Base-by-base conservation (phyloP, 164 flowering plant species). In the Amborella trichopoda region DNA sequence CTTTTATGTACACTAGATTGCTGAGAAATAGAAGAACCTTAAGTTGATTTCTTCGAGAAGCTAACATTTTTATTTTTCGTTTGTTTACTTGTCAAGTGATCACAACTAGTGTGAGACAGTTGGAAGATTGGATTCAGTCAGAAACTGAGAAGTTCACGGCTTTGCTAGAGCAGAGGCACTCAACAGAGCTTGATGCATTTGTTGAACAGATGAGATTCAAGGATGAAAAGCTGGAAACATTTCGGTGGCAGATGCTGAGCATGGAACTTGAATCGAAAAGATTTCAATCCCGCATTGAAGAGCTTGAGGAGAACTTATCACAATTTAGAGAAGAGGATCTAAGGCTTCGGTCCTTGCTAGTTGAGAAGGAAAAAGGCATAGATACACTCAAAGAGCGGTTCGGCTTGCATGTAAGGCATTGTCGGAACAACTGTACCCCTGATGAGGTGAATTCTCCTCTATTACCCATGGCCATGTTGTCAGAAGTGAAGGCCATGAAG, bases 171-270 rank as follows among this genome's bases (percentile, higher is more conserved):
- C 78, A 77, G 39, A 76, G 77, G 67, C 94, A 82, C 68, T 65
- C 61, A 36, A 32, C 59, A 34, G 99, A 91, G 55, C 51, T 83
- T 48, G 82, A 87, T 30, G 87, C 93, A 28, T 83, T 87, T 52
- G 68, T 69, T 8, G 90, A 91, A 60, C 81, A 91, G 55, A 59
- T 86, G 74, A 72, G 80, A 50, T 64, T 71, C 49, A 86, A 74
- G 64, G 94, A 86, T 58, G 96, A 86, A 60, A 83, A 79, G 48
- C 30, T 87, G 40, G 95, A 84, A 61, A 75, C 74, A 25, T 74
- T 47, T n/a, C 76, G 66, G 0, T 84, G 95, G 99, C 71, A 65
- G 40, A 40, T 74, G 37, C 46, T 84, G 42, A 80, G 91, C 72
- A 64, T 63, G 75, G 99, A 88, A 55, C 56, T 81, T 20, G 94